Evolutionary conservation across 345 rosid genomes (phyloP), one percentile per base, ranked within the genome.

Genomic region (Acer negundo): DNA sequence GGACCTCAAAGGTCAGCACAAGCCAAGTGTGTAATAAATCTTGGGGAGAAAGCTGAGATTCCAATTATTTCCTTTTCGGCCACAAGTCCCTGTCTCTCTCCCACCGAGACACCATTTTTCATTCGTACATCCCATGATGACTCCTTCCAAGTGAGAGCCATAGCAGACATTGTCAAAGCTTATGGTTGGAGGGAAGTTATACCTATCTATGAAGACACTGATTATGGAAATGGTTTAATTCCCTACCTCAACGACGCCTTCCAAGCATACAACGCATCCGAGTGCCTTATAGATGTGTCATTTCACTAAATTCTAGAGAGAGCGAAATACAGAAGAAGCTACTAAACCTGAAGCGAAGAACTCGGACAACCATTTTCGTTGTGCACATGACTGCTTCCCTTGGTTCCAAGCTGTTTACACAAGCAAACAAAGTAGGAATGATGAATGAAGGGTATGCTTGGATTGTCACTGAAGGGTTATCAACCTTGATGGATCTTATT

Each of bases 61-160:
- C 85, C 82, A n/a, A 76, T 82, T 17, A 51, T 82, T 16, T 70
- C 79, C 3, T 79, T 78, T 71, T 69, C 84, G 4, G 81, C 76
- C 7, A 78, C 84, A 2, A 78, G 79, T 42, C 82, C 84, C 2
- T 28, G 62, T 42, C 56, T 78, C 24, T 56, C 79, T 19, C 10
- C 79, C 9, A 23, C 2, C 6, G 53, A 35, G 16, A 80, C 46
- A 20, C 61, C 68, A 0, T 77, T 73, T 62, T 83, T 83, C 62
- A 11, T 83, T 16, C 83, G 81, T 28, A 40, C 74, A 3, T 20
- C 78, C 17, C 74, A 62, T 2, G 35, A 73, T 46, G 85, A 80
- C 67, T 66, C 76, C 10, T 17, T 22, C 15, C 80, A 79, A 73
- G 78, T 72, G 24, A 17, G 22, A 59, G 83, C 79, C 26, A 67